A percentile compares a stretch with the other conserved stretches of the same genome.
Evolutionary conservation across 352 stramenopile species (phyloP).

Genomic region (Pythium coloratum): DNA sequence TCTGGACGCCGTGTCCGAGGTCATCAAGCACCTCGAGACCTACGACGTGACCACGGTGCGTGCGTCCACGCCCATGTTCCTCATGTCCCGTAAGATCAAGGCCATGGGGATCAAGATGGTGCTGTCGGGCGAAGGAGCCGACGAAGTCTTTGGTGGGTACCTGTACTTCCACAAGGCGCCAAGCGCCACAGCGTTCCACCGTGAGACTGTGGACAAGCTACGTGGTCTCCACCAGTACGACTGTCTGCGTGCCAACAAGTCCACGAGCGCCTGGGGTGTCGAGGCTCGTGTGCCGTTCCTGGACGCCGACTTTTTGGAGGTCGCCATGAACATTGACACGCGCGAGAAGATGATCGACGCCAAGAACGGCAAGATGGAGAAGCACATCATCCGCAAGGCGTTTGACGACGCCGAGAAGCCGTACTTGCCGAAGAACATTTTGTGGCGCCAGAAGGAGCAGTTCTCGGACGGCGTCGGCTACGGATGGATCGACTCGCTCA

Average conservation of each 20-base stretch:
- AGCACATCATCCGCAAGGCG: constrained; percentile 98
- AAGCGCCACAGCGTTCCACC: constrained; percentile 92
- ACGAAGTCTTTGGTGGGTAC: constrained; percentile 99
- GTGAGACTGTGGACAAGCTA: constrained; percentile 95
- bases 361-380: constrained; percentile 95
- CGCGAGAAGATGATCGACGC: constrained; percentile 97
- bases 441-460: constrained; percentile 99
- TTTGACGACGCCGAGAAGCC: constrained; percentile 97
- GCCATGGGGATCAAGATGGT: constrained; percentile 99
- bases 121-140: constrained; percentile 96
- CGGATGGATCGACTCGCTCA: constrained; percentile 98
- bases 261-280: constrained; percentile 97
- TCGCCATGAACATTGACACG: constrained; percentile 98
- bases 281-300: constrained; percentile 98
- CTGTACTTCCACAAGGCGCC: constrained; percentile 99
- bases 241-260: constrained; percentile 98
- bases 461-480: constrained; percentile 99
- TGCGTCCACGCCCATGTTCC: constrained; percentile 98
- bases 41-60: constrained; percentile 99
- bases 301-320: constrained; percentile 97
- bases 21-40: constrained; percentile 98
- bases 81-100: constrained; percentile 99
- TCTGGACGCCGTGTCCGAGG: constrained; percentile 95
- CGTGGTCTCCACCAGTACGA: constrained; percentile 97
- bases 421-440: constrained; percentile 97